phyloP scores from a whole-genome alignment of 192 early-diverging fungal genomes.

The Coemansia furcata region DNA sequence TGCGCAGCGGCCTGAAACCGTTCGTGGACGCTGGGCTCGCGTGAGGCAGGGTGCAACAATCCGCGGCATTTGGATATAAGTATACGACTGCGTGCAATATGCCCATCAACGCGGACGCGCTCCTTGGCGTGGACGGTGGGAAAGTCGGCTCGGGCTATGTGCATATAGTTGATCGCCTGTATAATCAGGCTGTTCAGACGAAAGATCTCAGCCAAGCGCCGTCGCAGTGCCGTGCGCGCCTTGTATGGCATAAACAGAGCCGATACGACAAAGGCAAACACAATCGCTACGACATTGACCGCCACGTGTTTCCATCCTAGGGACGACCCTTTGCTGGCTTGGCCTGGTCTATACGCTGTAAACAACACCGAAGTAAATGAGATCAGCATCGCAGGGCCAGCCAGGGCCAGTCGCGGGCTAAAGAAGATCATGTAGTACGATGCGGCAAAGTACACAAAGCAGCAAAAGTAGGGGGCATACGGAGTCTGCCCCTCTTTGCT shows the following conservation, averaged over 20 bases:
- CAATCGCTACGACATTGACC: slow-evolving; percentile 35
- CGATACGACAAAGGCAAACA: slow-evolving; percentile 35
- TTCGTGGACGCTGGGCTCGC: slow-evolving; percentile 46
- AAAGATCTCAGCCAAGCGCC: slow-evolving; percentile 26
- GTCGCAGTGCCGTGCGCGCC: slow-evolving; percentile 35
- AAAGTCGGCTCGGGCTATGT: slow-evolving; percentile 34
- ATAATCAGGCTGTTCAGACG: slow-evolving; percentile 29
- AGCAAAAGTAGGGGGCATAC: slow-evolving; percentile 25
- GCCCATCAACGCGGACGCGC: slow-evolving; percentile 9
- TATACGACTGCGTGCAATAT: slow-evolving; percentile 22
- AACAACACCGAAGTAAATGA: slow-evolving; percentile 40
- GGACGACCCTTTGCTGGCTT: slow-evolving; percentile 3
- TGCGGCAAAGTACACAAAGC: slow-evolving; percentile 28
- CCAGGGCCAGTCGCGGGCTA: slow-evolving; percentile 13
- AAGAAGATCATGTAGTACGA: slow-evolving; percentile 31
- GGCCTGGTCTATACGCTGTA: slow-evolving; percentile 6
- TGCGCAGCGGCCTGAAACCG: slow-evolving; percentile 30
- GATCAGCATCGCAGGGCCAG: slow-evolving; percentile 33
- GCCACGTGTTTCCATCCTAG: slow-evolving; percentile 38
- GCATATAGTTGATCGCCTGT: slow-evolving; percentile 44
- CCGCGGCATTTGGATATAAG: slow-evolving; percentile 27
- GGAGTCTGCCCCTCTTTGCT: slow-evolving; percentile 12
- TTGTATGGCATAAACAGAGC: slow-evolving; percentile 41
- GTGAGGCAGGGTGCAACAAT: slow-evolving; percentile 17
- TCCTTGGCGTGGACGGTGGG: slow-evolving; percentile 21